These are phyloP conservation scores for Lolium perenne DNA, from an alignment of 176 grass and related monocot species.

Conservation along the genomic window DNA sequence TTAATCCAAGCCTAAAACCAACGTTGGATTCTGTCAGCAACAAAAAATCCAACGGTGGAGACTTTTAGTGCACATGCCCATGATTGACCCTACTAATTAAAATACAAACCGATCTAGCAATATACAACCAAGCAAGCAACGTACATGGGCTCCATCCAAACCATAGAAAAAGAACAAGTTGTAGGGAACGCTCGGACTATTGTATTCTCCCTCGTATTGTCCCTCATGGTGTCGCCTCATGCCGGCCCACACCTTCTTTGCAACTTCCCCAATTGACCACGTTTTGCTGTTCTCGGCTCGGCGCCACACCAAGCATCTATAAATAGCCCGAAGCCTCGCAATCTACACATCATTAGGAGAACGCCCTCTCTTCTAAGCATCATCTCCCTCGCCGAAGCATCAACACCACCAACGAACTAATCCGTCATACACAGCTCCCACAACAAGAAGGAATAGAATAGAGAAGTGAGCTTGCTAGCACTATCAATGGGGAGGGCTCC, in stretches of 20 bases:
- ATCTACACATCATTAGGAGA: slow-evolving; percentile 11
- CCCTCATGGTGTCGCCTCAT: too few species aligned
- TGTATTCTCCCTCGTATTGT: neutral
- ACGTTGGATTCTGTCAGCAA: neutral
- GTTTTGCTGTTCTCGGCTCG: neutral
- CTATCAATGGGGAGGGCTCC: slow-evolving; percentile 67
- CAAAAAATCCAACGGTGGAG: too few species aligned
- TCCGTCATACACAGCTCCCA: neutral
- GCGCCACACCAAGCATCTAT: neutral
- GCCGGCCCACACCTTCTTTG: neutral
- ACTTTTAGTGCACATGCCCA: neutral
- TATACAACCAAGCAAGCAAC: neutral
- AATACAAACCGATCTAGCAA: neutral
- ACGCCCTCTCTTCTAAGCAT: neutral
- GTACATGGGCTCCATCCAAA: slow-evolving; percentile 14
- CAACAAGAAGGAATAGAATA: neutral
- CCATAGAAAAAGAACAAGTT: neutral
- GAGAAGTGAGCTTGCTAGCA: neutral
- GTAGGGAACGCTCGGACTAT: neutral
- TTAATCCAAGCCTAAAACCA: neutral
- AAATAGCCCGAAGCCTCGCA: slow-evolving; percentile 30
- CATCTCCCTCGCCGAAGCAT: neutral
- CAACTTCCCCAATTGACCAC: slow-evolving; percentile 46
- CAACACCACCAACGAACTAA: neutral
- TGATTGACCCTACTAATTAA: too few species aligned